Base-by-base conservation (phyloP, 176 grass and related monocot species). In the Elymus sibiricus region DNA sequence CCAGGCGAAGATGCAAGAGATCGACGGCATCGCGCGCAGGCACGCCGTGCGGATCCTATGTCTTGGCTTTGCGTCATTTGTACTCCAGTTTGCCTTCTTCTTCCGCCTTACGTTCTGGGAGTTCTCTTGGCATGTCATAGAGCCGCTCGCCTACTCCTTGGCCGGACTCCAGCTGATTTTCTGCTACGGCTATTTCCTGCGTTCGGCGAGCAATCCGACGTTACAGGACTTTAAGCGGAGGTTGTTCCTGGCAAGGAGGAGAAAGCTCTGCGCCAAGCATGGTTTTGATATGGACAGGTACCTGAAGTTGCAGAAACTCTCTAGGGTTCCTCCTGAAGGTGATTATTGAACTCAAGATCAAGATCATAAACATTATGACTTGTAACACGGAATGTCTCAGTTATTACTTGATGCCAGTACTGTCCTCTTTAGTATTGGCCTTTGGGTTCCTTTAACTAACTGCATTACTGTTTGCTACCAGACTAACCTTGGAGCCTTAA, bases 21-120 rank as follows among this genome's bases (percentile, higher is more conserved):
- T 92, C 0, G 78, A 94, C 82, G 78, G 55, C 73, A 26, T 89
- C 22, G 89, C 81, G 1, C 87, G 87, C 81, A 94, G 79, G 77
- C 87, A 94, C 47, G 92, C 91, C 11, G 82, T 81, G 12, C 78
- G 77, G 1, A 76, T 91, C 56, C 87, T 94, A 10, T 89, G 92
- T 74, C 47, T 74, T 70, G 92, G 92, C 3, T 42, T 94, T 61
- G 90, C 49, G 9, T 77, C 85, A 74, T 83, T 88, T 11, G 22
- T 90, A 29, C 49, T 80, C 80, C 87, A 87, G 27, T 67, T 83
- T 1, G 72, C 59, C 9, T 59, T 89, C 46, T 88, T 94, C 61
- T 91, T 91, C 76, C 81, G 74, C 5, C 92, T 90, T 6, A 89
- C 92, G 6, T 94, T 91, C 73, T 94, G 89, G 84, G 92, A 90